phyloP scores from a whole-genome alignment of 768 basidiomycete species.

The Termitomyces bulborhizus region DNA sequence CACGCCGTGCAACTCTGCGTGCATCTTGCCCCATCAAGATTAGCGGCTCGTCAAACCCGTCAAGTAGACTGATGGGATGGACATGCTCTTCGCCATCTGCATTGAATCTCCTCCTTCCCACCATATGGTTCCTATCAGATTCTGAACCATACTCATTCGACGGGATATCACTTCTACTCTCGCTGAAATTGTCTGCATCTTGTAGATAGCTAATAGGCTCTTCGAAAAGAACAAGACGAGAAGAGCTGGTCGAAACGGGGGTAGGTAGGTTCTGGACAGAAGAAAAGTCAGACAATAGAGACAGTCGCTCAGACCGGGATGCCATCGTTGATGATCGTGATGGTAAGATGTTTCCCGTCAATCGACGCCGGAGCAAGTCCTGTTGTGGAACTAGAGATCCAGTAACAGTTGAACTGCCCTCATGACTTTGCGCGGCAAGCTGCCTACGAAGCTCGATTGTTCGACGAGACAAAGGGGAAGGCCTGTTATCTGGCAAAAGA shows the following conservation, averaged over 20 bases:
- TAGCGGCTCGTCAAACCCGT: slow-evolving; percentile 33
- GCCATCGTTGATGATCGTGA: slow-evolving; percentile 17
- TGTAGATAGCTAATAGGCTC: slow-evolving; percentile 31
- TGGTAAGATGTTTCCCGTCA: slow-evolving; percentile 7
- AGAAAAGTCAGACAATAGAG: slow-evolving; percentile 34
- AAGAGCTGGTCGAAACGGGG: slow-evolving; percentile 23
- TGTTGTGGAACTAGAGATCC: slow-evolving; percentile 6
- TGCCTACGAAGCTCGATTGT: not conserved
- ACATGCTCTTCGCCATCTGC: slow-evolving; percentile 32
- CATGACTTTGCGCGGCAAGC: not conserved
- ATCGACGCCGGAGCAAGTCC: slow-evolving; percentile 19
- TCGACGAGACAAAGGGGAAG: not conserved
- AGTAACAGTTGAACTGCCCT: not conserved
- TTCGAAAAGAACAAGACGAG: slow-evolving; percentile 33
- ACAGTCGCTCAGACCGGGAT: slow-evolving; percentile 26
- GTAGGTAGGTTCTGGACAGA: slow-evolving; percentile 33
- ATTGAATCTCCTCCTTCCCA: slow-evolving; percentile 29
- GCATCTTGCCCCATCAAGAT: slow-evolving; percentile 22
- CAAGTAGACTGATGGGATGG: slow-evolving; percentile 31
- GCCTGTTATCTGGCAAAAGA: not conserved
- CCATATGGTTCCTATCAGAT: slow-evolving; percentile 24
- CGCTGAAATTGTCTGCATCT: slow-evolving; percentile 9
- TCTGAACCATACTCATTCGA: slow-evolving; percentile 12
- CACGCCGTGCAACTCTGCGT: slow-evolving; percentile 8
- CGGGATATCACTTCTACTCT: slow-evolving; percentile 1